Base-by-base conservation (phyloP, 2,329 filamentous ascomycete genomes). In the Cryphonectria naterciae region DNA sequence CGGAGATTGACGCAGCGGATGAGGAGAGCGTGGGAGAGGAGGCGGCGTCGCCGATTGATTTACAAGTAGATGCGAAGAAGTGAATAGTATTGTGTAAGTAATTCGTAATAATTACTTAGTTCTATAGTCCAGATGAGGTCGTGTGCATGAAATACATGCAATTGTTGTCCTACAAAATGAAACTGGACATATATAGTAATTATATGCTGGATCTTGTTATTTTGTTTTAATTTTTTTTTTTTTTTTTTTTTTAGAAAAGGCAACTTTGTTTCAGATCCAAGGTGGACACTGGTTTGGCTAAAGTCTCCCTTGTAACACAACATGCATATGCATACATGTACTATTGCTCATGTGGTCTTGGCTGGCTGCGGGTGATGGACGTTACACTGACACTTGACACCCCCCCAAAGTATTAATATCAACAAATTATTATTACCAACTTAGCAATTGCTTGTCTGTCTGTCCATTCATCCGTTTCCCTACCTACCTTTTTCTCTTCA, bases 21-120 rank as follows among this genome's bases (percentile, higher is more conserved):
- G 64, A 65, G 64, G 64, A 65, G 64, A 65, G 46, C 32, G 35
- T 37, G 17, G 32, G 25, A 52, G 64, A 56, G 17, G 32, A 37
- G 25, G 19, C 28, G 28, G 46, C 19, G 19, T 10, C 32, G 25
- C 64, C 43, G 19, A 13, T 52, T 37, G 43, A 65, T 19, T 22
- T 37, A 25, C 43, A 54, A 25, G 43, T 37, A 6, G 28, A 65
- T 7, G 13, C 4, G 32, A 65, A 65, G 64, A 65, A 49, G 15
- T 65, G 46, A 65, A 49, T 4, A 41, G 1, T 32, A 2, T 22
- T 15, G 25, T 56, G 37, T 39, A 10, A 11, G 11, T 37, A 46
- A n/a, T 49, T n/a, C 22, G n/a, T 10, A n/a, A 49, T 49, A n/a
- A 49, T 49, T 22, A 49, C 19, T 22, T 19, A 39, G 10, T 3